Conservation (phyloP, 1,284 basidiomycete genomes). For the Sanghuangporus baumii region DNA sequence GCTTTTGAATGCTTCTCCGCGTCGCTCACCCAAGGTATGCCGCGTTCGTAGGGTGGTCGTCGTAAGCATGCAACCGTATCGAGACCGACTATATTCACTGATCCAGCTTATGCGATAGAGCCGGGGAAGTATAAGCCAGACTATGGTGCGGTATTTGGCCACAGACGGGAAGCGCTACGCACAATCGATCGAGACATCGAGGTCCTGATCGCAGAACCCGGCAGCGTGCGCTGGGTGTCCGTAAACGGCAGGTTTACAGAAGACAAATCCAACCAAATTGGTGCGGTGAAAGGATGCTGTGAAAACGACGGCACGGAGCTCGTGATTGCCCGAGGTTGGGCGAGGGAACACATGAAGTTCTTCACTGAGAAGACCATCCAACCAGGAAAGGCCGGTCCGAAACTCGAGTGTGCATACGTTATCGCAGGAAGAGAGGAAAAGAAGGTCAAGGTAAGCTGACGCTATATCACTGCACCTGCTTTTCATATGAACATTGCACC, state of each 20-base stretch:
- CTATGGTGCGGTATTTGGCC: background rate
- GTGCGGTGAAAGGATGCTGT: background rate
- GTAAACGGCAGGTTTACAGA: background rate
- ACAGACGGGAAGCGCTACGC: background rate
- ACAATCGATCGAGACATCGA: background rate
- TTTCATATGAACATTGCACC: background rate
- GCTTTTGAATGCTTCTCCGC: background rate
- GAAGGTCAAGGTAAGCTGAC: background rate
- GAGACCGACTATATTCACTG: too few relatives aligned
- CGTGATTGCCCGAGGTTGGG: background rate
- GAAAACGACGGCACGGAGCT: background rate
- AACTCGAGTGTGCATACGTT: background rate
- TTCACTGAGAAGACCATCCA: background rate
- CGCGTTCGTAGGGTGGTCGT: background rate
- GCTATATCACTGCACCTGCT: background rate
- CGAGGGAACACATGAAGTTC: background rate
- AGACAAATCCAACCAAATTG: background rate
- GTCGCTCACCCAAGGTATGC: background rate
- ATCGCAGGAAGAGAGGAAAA: background rate
- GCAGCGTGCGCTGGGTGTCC: background rate
- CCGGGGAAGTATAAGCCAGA: background rate
- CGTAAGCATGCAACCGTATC: background rate
- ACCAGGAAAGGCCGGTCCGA: background rate
- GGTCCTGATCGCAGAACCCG: background rate
- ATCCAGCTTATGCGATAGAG: background rate